phyloP scores from a whole-genome alignment of 352 stramenopile genomes.

The Phytophthora litchii region DNA sequence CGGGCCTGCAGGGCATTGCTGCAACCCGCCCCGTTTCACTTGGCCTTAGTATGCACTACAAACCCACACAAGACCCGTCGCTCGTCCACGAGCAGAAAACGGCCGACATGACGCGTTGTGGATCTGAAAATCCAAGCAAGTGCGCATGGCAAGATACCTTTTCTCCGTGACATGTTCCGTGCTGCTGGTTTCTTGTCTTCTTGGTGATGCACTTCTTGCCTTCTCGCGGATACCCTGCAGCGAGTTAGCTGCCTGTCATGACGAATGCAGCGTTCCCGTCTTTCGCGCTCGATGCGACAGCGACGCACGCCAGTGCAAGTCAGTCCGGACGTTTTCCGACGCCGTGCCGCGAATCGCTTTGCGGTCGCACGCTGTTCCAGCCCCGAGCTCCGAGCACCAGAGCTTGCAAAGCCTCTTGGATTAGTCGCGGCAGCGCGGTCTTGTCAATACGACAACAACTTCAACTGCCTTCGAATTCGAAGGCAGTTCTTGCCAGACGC shows the following conservation, averaged over 20 bases:
- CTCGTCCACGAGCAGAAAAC: too few relatives aligned
- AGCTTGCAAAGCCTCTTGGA: conserved; percentile 26
- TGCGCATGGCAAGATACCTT: neutral
- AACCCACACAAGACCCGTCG: neutral
- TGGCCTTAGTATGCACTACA: conserved; percentile 16
- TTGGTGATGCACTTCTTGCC: neutral
- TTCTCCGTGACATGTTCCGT: neutral
- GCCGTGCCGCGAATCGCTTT: too few relatives aligned
- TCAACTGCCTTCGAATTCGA: conserved; percentile 20
- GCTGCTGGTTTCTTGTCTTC: neutral
- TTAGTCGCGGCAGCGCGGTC: conserved; percentile 19
- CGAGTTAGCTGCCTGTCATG: neutral
- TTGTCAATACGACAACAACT: conserved; percentile 29
- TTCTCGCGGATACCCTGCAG: neutral
- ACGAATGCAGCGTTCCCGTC: conserved; percentile 1
- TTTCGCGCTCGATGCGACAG: conserved; percentile 24
- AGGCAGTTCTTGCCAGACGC: neutral
- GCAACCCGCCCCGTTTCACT: neutral
- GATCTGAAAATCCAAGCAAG: conserved; percentile 10
- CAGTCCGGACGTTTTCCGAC: conserved; percentile 15
- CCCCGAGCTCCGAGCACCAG: neutral
- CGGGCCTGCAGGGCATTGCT: conserved; percentile 2
- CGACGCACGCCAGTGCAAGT: conserved; percentile 23
- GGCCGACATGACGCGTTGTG: neutral
- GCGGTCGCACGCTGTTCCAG: neutral